Percentiles rank a stretch among this genome's conserved stretches.
Conservation (phyloP, 345 rosid species). For the Gossypium stocksii region DNA sequence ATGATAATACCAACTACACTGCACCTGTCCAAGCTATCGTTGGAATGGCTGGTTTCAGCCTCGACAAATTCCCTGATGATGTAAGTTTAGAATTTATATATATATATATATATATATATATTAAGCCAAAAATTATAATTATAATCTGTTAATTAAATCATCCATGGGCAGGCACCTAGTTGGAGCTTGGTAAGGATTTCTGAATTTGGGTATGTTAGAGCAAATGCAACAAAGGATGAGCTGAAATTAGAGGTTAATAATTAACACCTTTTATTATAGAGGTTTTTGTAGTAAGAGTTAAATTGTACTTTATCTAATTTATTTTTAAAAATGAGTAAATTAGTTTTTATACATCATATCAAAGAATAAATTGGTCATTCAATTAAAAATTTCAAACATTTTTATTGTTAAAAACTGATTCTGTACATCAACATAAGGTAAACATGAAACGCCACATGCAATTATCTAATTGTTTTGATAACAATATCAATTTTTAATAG, state of each 20-base stretch:
- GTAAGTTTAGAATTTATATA: conserved; percentile 26
- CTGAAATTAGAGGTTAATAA: conserved; percentile 45
- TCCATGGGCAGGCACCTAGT: conserved; percentile 20
- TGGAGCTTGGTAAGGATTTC: conserved; percentile 66
- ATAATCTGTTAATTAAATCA: not conserved
- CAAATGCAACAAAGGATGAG: conserved; percentile 39
- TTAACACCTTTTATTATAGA: not conserved
- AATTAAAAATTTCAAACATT: too few species aligned
- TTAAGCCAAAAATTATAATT: not conserved
- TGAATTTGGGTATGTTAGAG: conserved; percentile 47
- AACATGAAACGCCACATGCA: accelerated
- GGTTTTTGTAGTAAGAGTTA: too few species aligned
- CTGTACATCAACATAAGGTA: accelerated
- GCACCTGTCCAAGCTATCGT: conserved; percentile 65
- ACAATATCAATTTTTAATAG: too few species aligned
- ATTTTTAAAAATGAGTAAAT: too few species aligned
- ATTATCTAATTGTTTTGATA: too few species aligned
- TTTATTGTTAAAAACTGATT: too few species aligned
- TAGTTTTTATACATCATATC: too few species aligned
- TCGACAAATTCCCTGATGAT: conserved; percentile 33
- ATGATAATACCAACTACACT: conserved; percentile 50
- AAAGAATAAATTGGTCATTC: too few species aligned
- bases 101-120: too few species aligned
- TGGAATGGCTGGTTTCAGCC: conserved; percentile 67
- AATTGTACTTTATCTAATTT: too few species aligned